Percentiles rank a stretch among this genome's conserved stretches.
These are phyloP conservation scores for Thraustochytrium sp. DNA, from an alignment of 352 stramenopile genomes.

Conservation along the genomic window DNA sequence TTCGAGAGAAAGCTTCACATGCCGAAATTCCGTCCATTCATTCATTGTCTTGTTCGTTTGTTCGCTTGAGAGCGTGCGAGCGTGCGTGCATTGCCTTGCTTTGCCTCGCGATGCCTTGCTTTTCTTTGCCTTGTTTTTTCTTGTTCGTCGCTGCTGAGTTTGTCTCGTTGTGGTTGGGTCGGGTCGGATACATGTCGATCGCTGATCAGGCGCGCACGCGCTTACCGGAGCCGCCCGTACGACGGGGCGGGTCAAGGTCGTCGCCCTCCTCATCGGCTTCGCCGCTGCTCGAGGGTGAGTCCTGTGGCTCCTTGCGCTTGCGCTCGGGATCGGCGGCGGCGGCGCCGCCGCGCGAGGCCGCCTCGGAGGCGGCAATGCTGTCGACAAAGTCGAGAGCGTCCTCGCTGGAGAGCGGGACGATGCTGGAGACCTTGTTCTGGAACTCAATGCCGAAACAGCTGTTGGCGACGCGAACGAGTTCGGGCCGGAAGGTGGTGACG, in stretches of 20 bases:
- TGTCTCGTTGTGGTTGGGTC: not conserved
- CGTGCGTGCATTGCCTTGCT: too few species aligned
- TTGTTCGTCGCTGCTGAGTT: too few species aligned
- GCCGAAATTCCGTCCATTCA: too few species aligned
- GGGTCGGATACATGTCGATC: not conserved
- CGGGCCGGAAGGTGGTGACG: conserved; percentile 97
- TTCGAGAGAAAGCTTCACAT: too few species aligned
- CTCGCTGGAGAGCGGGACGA: conserved; percentile 85
- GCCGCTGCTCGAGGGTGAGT: not conserved
- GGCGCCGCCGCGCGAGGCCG: not conserved
- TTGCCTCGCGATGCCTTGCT: too few species aligned
- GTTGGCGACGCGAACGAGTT: conserved; percentile 94
- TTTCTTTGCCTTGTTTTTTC: too few species aligned
- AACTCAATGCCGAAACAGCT: conserved; percentile 96
- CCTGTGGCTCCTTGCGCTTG: not conserved
- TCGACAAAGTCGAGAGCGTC: conserved; percentile 93
- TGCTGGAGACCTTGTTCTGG: conserved; percentile 95
- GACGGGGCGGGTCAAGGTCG: not conserved
- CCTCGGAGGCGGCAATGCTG: conserved; percentile 27
- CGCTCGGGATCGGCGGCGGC: too few species aligned
- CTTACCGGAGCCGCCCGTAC: not conserved
- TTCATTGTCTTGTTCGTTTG: too few species aligned
- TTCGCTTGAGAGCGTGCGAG: too few species aligned
- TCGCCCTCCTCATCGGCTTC: not conserved
- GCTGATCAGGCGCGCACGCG: not conserved